Evolutionary conservation across 108 stramenopile genomes (phyloP).

Genomic region (Poteriospumella lacustris): DNA sequence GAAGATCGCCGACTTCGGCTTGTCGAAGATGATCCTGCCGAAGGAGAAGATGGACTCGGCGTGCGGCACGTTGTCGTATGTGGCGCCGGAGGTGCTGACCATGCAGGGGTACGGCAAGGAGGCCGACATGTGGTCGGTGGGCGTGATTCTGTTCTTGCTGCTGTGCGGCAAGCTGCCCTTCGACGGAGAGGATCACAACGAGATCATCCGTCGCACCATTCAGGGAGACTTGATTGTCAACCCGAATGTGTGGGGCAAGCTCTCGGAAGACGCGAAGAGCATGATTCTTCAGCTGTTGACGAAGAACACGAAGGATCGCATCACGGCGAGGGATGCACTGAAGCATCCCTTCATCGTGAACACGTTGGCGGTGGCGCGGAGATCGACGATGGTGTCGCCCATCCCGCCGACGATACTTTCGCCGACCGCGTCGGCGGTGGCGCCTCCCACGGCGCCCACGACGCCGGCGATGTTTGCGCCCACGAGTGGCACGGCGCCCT

Average conservation of each 20-base stretch:
- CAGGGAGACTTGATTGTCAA: constrained; percentile 30
- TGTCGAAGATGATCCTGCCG: constrained; percentile 51
- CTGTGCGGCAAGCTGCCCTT: constrained; percentile 53
- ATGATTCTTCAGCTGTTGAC: constrained; percentile 32
- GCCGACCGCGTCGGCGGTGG: too few relatives aligned
- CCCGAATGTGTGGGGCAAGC: not conserved
- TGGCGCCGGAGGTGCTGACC: constrained; percentile 46
- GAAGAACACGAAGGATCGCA: constrained; percentile 35
- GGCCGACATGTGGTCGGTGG: constrained; percentile 56
- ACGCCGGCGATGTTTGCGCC: too few relatives aligned
- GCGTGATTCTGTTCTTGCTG: constrained; percentile 56
- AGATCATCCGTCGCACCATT: constrained; percentile 49
- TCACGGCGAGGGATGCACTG: constrained; percentile 43
- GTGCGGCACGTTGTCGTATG: constrained; percentile 41
- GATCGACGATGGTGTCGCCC: not conserved
- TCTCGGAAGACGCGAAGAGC: not conserved
- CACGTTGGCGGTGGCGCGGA: not conserved
- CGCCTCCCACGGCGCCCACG: too few relatives aligned
- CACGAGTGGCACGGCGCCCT: too few relatives aligned
- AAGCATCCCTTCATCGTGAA: constrained; percentile 35
- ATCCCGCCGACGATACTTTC: too few relatives aligned
- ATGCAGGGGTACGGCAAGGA: constrained; percentile 47
- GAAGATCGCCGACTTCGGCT: constrained; percentile 60
- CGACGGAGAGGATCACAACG: constrained; percentile 48
- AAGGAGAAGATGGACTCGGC: constrained; percentile 48